Evolutionary conservation across 495 filamentous ascomycete species (phyloP), one percentile per base, ranked within the genome.

Genomic region (Chaetomium tenue): DNA sequence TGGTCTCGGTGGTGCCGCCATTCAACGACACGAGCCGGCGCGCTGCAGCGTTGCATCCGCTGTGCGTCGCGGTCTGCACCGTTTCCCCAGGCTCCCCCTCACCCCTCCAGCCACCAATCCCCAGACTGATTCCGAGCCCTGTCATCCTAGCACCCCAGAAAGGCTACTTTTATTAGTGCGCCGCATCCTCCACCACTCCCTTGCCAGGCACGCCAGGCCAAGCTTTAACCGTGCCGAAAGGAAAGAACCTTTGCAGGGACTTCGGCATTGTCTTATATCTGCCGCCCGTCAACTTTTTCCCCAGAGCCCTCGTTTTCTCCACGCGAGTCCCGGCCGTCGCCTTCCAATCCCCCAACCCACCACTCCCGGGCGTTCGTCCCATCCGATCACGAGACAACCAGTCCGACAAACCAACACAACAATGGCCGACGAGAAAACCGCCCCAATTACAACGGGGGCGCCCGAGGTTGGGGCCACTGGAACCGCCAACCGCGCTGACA

Each of bases 371-470:
- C 33, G 33, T 37, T 33, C 22, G 20, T 60, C 26, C 25, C 28
- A 30, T 57, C 58, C 28, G n/a, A 46, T 60, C 20, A n/a, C 40
- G 8, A 20, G 23, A 47, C 30, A 48, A 30, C 60, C 18, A 46
- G 22, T 18, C 28, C 58, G 44, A 18, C 54, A 51, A 15, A 13
- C 25, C 20, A 20, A 57, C 28, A 13, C 57, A 51, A 53, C 25
- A 16, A 70, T 70, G 68, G 62, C 61, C 20, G 68, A 70, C 37
- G 64, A 65, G 26, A 63, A 70, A 47, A 28, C 54, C 28, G 22
- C 33, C 15, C 20, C 58, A 39, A 12, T 30, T 0, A 22, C 11
- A n/a, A 42, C 42, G 63, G 53, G 42, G 63, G 25, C 44, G n/a
- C 60, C 64, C 58, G 64, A 64, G 57, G 26, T 62, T 18, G 42